Evolutionary conservation across 1,284 basidiomycete genomes (phyloP).

Genomic region (Wolfiporia cocos): DNA sequence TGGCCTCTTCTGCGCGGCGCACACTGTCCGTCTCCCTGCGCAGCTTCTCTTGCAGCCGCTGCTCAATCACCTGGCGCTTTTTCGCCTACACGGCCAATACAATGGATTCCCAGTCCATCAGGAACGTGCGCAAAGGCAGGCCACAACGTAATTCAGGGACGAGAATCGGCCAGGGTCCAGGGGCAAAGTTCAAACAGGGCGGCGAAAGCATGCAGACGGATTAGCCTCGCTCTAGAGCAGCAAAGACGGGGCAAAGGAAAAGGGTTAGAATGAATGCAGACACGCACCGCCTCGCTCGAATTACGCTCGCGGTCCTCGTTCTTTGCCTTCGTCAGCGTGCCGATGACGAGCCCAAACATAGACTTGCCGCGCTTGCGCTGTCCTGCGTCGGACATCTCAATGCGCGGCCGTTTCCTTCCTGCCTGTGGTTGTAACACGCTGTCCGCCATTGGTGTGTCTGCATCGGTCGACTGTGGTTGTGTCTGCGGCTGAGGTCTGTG

Average conservation of each 20-base stretch:
- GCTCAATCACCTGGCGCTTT: conserved; percentile 73
- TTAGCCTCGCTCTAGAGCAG: too few species aligned
- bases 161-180: background rate
- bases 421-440: background rate
- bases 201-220: too few species aligned
- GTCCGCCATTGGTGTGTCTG: conserved; percentile 6
- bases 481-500: background rate
- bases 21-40: conserved; percentile 77
- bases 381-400: conserved; percentile 48
- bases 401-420: conserved; percentile 50
- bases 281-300: conserved; percentile 68
- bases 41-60: conserved; percentile 74
- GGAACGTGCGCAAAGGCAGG: background rate
- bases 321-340: conserved; percentile 78
- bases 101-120: conserved; percentile 5
- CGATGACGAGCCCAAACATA: conserved; percentile 76
- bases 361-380: conserved; percentile 77
- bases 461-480: background rate
- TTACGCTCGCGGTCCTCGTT: conserved; percentile 74
- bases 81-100: conserved; percentile 47
- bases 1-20: conserved; percentile 74
- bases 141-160: background rate
- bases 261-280: background rate
- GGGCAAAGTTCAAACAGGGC: background rate
- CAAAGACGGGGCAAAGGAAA: too few species aligned